phyloP scores from a whole-genome alignment of 768 basidiomycete genomes.

The Podaxis sp. region DNA sequence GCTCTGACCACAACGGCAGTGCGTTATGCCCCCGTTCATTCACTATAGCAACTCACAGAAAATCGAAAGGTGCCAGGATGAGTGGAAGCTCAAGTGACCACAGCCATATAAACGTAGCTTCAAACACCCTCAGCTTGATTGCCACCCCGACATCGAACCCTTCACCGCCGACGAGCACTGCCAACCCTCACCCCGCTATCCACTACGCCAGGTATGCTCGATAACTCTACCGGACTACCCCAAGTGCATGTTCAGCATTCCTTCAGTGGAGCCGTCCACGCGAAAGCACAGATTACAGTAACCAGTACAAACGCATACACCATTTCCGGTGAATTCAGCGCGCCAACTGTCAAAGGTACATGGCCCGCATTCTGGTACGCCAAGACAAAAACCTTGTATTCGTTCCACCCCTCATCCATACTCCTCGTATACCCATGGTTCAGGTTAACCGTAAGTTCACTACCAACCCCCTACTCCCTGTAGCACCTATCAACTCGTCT shows the following conservation, averaged over 20 bases:
- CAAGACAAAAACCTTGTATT: too few species aligned
- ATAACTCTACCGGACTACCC: not conserved
- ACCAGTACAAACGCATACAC: slow-evolving; percentile 31
- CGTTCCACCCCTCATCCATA: too few species aligned
- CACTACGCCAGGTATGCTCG: slow-evolving; percentile 32
- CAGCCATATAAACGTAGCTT: slow-evolving; percentile 31
- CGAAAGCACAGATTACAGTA: slow-evolving; percentile 37
- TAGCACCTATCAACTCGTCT: not conserved
- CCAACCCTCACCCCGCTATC: slow-evolving; percentile 38
- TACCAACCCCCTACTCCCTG: not conserved
- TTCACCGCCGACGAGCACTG: slow-evolving; percentile 32
- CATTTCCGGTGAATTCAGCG: slow-evolving; percentile 37
- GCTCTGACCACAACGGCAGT: slow-evolving; percentile 43
- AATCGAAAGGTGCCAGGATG: slow-evolving; percentile 35
- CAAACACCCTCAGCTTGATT: slow-evolving; percentile 34
- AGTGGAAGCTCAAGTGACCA: slow-evolving; percentile 36
- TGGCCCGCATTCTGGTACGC: slow-evolving; percentile 43
- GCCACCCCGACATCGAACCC: slow-evolving; percentile 36
- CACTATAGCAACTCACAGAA: not conserved
- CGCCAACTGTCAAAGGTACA: slow-evolving; percentile 34
- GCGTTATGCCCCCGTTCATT: slow-evolving; percentile 9
- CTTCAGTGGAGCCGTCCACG: slow-evolving; percentile 34
- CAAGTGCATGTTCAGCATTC: not conserved
- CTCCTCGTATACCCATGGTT: not conserved
- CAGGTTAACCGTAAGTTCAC: slow-evolving; percentile 7